Percentiles rank a stretch among this genome's conserved stretches.
Evolutionary conservation across 1,139 yeast genomes (phyloP).

Genomic region (Debaryomyces sp.): DNA sequence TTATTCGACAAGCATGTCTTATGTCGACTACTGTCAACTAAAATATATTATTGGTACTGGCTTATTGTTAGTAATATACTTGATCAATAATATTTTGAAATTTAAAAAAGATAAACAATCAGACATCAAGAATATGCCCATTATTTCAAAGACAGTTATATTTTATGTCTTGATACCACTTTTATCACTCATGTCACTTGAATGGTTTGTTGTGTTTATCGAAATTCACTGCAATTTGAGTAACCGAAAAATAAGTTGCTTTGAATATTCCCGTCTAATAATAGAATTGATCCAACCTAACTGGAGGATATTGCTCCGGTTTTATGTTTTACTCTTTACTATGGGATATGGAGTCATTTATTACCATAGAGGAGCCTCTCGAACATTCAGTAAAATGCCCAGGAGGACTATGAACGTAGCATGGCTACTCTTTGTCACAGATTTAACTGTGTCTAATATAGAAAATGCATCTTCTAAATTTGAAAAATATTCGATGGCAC

Average conservation of each 20-base stretch:
- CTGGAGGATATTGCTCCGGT: conserved; percentile 12
- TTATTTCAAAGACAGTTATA: conserved; percentile 33
- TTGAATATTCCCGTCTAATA: conserved; percentile 4
- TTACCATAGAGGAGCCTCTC: conserved; percentile 25
- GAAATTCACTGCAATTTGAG: conserved; percentile 18
- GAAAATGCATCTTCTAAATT: too few relatives aligned
- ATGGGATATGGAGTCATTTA: conserved; percentile 39
- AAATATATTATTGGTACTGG: conserved; percentile 21
- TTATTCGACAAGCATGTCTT: not conserved
- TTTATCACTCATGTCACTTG: conserved; percentile 15
- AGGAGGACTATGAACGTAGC: conserved; percentile 30
- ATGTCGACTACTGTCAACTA: not conserved
- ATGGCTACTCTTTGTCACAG: not conserved
- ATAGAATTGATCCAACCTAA: conserved; percentile 6
- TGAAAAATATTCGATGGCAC: too few relatives aligned
- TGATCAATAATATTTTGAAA: conserved; percentile 30
- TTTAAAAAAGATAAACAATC: conserved; percentile 32
- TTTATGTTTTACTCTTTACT: conserved; percentile 29
- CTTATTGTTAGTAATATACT: conserved; percentile 20
- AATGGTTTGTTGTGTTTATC: conserved; percentile 17
- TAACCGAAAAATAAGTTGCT: conserved; percentile 13
- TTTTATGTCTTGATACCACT: conserved; percentile 32
- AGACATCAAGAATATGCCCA: conserved; percentile 28
- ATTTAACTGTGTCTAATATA: conserved; percentile 11
- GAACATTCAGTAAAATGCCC: conserved; percentile 17